A percentile compares a stretch with the other conserved stretches of the same genome.
phyloP scores from a whole-genome alignment of 345 rosid species.

The Hirschfeldia incana region DNA sequence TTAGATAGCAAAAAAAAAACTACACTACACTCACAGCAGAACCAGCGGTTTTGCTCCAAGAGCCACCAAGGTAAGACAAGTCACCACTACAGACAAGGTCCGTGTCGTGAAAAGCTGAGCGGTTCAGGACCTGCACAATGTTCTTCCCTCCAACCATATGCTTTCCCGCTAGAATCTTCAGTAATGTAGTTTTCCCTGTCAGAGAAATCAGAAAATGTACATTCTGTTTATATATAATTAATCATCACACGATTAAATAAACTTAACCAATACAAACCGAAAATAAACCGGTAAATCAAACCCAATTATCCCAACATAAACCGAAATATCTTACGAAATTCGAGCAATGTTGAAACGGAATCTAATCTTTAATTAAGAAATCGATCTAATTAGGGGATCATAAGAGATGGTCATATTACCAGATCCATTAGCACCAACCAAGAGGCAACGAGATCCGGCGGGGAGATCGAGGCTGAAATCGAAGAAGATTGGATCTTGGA shows the following conservation, averaged over 20 bases:
- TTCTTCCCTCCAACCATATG: slow-evolving; percentile 95
- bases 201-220: neutral
- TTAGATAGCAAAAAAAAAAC: neutral
- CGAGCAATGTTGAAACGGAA: neutral
- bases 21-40: slow-evolving; percentile 68
- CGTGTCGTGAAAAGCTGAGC: slow-evolving; percentile 94
- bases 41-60: slow-evolving; percentile 92
- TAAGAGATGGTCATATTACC: slow-evolving; percentile 54
- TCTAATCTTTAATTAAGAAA: neutral
- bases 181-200: slow-evolving; percentile 80
- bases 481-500: slow-evolving; percentile 61
- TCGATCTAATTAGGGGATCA: neutral
- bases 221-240: no score
- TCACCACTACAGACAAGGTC: slow-evolving; percentile 87
- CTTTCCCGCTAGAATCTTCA: slow-evolving; percentile 87
- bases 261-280: neutral
- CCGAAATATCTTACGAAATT: no score
- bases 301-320: neutral
- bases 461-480: slow-evolving; percentile 67
- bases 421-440: slow-evolving; percentile 96
- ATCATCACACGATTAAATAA: neutral
- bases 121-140: slow-evolving; percentile 69
- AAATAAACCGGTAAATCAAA: neutral
- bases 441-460: slow-evolving; percentile 91
- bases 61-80: slow-evolving; percentile 88